Percentiles rank a stretch among this genome's conserved stretches.
These are phyloP conservation scores for Lepiota venenata DNA, from an alignment of 768 basidiomycete species.

Conservation along the genomic window DNA sequence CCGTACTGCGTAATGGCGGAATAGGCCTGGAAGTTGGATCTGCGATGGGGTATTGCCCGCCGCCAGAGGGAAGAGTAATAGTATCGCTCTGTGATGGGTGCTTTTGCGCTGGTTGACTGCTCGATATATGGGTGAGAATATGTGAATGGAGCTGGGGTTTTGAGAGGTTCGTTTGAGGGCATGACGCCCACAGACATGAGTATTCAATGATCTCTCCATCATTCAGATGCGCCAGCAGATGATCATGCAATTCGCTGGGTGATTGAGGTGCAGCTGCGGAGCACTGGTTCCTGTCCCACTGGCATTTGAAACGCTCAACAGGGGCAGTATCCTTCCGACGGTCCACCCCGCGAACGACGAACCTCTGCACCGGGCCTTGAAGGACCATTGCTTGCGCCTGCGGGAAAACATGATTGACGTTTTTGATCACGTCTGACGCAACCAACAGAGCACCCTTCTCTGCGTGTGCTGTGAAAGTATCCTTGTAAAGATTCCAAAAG, in stretches of 20 bases:
- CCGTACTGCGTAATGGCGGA: conserved; percentile 67
- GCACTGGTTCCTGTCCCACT: conserved; percentile 69
- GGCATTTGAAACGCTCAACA: conserved; percentile 69
- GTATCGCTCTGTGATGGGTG: conserved; percentile 72
- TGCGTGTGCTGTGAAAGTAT: conserved; percentile 64
- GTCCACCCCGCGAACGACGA: conserved; percentile 86
- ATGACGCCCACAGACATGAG: conserved; percentile 71
- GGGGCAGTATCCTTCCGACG: conserved; percentile 55
- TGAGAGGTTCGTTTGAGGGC: conserved; percentile 43
- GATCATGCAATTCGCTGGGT: conserved; percentile 69
- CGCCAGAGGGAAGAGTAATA: conserved; percentile 60
- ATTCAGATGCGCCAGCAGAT: conserved; percentile 59
- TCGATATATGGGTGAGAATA: conserved; percentile 74
- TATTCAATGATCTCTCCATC: conserved; percentile 37
- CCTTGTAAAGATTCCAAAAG: conserved; percentile 93
- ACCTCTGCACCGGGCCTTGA: conserved; percentile 65
- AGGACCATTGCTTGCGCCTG: conserved; percentile 87
- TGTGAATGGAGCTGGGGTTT: conserved; percentile 60
- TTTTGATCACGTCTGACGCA: conserved; percentile 94
- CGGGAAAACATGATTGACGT: conserved; percentile 82
- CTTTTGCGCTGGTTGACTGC: conserved; percentile 47
- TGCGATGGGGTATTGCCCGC: conserved; percentile 51
- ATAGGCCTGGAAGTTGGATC: conserved; percentile 65
- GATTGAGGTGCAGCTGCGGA: conserved; percentile 40
- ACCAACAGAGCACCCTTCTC: conserved; percentile 62